Percentiles rank a stretch among this genome's conserved stretches.
Evolutionary conservation across 1,139 yeast species (phyloP).

Genomic region (Geotrichum cucujoidarum): DNA sequence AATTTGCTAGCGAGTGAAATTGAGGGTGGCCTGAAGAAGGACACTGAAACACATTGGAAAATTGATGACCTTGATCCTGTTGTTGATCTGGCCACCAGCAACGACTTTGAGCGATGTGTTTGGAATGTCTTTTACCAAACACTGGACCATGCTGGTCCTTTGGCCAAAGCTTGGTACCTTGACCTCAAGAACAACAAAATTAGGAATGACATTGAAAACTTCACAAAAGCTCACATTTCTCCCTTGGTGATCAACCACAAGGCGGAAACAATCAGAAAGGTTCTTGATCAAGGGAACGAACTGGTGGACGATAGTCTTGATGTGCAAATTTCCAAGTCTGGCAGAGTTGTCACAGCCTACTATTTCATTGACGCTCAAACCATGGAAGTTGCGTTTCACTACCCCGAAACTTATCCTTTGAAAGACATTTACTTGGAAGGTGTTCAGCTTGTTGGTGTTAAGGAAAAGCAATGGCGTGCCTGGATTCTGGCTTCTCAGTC

Average conservation of each 20-base stretch:
- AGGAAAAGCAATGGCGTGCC: constrained; percentile 90
- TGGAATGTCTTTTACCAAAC: constrained; percentile 52
- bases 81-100: constrained; percentile 25
- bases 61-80: constrained; percentile 32
- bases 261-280: constrained; percentile 48
- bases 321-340: constrained; percentile 56
- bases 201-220: constrained; percentile 55
- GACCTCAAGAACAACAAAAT: constrained; percentile 54
- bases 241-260: constrained; percentile 59
- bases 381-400: constrained; percentile 68
- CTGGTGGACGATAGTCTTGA: constrained; percentile 52
- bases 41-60: constrained; percentile 14
- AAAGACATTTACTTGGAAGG: constrained; percentile 71
- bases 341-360: constrained; percentile 66
- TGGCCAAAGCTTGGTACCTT: constrained; percentile 67
- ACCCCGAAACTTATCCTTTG: constrained; percentile 73
- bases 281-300: constrained; percentile 35
- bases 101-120: constrained; percentile 14
- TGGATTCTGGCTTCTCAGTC: constrained; percentile 85
- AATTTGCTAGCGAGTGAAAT: constrained; percentile 26
- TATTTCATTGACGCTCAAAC: constrained; percentile 85
- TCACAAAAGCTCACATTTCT: constrained; percentile 58
- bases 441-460: constrained; percentile 77
- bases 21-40: constrained; percentile 15
- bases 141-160: constrained; percentile 59